Conservation (phyloP, 345 rosid species). For the Bruguiera gymnorhiza region DNA sequence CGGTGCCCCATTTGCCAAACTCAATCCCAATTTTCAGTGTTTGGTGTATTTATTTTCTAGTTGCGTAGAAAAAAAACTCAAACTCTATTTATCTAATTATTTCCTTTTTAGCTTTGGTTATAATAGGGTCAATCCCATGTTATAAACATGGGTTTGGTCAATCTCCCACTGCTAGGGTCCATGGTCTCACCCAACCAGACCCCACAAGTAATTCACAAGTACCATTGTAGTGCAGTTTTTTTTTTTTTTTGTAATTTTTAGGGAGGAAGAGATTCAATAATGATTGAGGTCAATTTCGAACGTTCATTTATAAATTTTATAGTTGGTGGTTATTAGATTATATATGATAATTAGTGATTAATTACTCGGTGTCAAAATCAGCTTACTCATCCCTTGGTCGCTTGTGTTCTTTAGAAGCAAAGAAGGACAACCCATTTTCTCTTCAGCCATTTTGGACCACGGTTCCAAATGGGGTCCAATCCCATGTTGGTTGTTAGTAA, state of each 20-base stretch:
- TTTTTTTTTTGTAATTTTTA: too few relatives aligned
- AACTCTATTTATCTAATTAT: background rate
- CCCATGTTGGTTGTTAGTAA: background rate
- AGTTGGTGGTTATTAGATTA: too few relatives aligned
- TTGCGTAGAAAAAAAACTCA: background rate
- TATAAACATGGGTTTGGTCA: conserved; percentile 1
- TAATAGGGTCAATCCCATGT: conserved; percentile 15
- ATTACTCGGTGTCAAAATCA: too few relatives aligned
- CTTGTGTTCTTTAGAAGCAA: conserved; percentile 12
- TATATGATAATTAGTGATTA: too few relatives aligned
- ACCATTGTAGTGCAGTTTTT: too few relatives aligned
- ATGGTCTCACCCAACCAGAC: background rate
- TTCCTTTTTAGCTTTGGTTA: background rate
- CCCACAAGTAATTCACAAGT: background rate
- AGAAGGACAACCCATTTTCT: background rate
- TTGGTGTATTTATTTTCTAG: too few relatives aligned
- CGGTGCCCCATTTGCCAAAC: too few relatives aligned
- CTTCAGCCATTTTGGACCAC: background rate
- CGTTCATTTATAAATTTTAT: too few relatives aligned
- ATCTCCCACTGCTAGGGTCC: background rate
- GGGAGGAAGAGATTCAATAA: too few relatives aligned
- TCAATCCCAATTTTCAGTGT: too few relatives aligned
- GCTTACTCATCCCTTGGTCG: too few relatives aligned
- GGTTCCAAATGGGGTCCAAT: conserved; percentile 1
- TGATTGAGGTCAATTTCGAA: too few relatives aligned